These are phyloP conservation scores for Pichia kudriavzevii DNA, from an alignment of 1,139 yeast genomes.

Conservation along the genomic window DNA sequence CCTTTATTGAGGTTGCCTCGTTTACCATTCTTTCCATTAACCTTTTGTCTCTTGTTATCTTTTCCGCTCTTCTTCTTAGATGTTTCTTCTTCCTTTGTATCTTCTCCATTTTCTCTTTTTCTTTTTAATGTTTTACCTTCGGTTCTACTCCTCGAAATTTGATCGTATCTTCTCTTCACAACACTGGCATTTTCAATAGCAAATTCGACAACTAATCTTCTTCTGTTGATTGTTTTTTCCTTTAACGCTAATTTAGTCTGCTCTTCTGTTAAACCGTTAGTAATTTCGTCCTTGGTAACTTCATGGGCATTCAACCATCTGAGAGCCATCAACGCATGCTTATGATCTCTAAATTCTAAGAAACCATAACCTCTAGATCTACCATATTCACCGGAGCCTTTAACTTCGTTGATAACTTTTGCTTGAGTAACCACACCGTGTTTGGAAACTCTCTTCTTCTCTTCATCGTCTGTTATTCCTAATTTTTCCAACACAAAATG, in stretches of 20 bases:
- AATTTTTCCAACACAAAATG: constrained; percentile 25
- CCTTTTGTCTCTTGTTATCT: constrained; percentile 11
- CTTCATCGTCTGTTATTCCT: constrained; percentile 39
- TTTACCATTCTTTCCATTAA: constrained; percentile 23
- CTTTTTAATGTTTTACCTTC: constrained; percentile 33
- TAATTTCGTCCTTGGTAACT: constrained; percentile 62
- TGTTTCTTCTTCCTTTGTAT: constrained; percentile 3
- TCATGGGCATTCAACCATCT: constrained; percentile 96
- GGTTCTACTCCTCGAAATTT: constrained; percentile 32
- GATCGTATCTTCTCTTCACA: constrained; percentile 80
- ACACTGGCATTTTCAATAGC: constrained; percentile 94
- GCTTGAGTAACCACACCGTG: constrained; percentile 92
- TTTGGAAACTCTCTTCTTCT: constrained; percentile 55
- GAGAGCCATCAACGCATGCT: constrained; percentile 88
- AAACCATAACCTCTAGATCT: constrained; percentile 97
- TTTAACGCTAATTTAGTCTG: constrained; percentile 47
- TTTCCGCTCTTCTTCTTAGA: constrained; percentile 18
- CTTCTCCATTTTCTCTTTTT: constrained; percentile 16
- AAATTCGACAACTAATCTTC: constrained; percentile 87
- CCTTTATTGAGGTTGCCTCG: constrained; percentile 46
- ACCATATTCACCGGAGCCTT: constrained; percentile 80
- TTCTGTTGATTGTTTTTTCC: constrained; percentile 46
- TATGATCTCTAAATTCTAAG: constrained; percentile 87
- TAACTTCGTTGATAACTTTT: constrained; percentile 85
- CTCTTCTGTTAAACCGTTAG: constrained; percentile 66